Evolutionary conservation across 78 protist species (phyloP), one percentile per base, ranked within the genome.

Genomic region (Planoprotostelium fungivorum): DNA sequence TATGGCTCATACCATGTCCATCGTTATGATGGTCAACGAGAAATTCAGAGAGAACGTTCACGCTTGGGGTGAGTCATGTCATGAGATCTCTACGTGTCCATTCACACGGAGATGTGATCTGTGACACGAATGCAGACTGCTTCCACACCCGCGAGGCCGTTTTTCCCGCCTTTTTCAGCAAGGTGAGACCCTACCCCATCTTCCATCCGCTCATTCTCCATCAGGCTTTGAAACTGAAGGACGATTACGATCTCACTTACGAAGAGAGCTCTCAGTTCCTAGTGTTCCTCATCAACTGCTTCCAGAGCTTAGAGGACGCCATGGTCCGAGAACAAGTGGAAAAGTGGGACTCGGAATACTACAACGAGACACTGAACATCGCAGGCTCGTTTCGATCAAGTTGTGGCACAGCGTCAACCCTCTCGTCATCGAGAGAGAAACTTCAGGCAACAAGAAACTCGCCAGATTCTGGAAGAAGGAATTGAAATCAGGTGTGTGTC

Each of bases 1-100:
- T 16, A 25, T 51, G 31, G 73, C 73, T 85, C 95, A 92, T 73
- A 29, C 92, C 38, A 38, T 96, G 88, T 96, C 97, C 28, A 90
- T 97, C 34, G 84, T 96, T 0, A 31, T 92, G 23, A 93, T 97
- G 97, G 89, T 97, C 5, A 96, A 96, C 90, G 97, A 94, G 37
- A 96, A 97, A 92, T 84, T 89, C 39, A 89, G 95, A 36, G 97
- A 96, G 86, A 84, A 93, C n/a, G 91, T 84, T 9, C n/a, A 37
- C 10, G 38, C 63, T 28, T 92, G 94, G 95, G 90, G 34, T 86
- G 0, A 35, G 83, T 16, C 38, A 1, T 1, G 37, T 34, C 37
- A 63, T 34, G 91, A 34, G 35, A 51, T 29, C 38, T 63, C 39
- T 90, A 88, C 36, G 9, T 84, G 10, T 0, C 85, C n/a, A 84